Conservation (phyloP, 768 basidiomycete species). For the Daedaleopsis sinensis region DNA sequence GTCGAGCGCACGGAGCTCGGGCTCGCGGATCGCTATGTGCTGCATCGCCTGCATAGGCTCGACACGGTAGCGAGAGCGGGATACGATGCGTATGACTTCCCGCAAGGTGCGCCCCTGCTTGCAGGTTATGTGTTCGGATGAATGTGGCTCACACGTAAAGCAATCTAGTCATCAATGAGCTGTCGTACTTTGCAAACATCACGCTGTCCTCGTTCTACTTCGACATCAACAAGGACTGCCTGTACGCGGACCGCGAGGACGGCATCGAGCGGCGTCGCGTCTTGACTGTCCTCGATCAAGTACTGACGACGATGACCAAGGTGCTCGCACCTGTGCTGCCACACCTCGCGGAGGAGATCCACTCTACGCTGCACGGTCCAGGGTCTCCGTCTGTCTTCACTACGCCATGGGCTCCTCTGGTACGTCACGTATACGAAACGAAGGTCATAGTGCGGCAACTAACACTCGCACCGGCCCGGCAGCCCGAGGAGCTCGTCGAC, state of each 20-base stretch:
- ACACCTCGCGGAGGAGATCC: constrained; percentile 89
- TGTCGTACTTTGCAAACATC: constrained; percentile 79
- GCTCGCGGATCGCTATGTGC: constrained; percentile 82
- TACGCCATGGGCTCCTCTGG: constrained; percentile 69
- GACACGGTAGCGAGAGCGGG: constrained; percentile 68
- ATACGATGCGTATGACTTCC: constrained; percentile 79
- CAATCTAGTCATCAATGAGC: constrained; percentile 63
- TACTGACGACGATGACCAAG: constrained; percentile 65
- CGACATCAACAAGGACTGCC: constrained; percentile 85
- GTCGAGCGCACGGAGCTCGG: constrained; percentile 54
- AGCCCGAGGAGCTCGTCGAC: constrained; percentile 70
- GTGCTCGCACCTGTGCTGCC: constrained; percentile 87
- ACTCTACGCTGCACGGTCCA: constrained; percentile 39
- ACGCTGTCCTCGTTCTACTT: constrained; percentile 92
- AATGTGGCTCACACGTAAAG: background rate
- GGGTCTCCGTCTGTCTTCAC: constrained; percentile 67
- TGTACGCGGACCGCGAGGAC: constrained; percentile 70
- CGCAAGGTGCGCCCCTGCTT: constrained; percentile 58
- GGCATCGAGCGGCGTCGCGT: constrained; percentile 63
- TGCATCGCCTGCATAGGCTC: constrained; percentile 79
- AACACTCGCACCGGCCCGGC: background rate
- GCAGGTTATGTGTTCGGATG: background rate
- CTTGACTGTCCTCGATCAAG: constrained; percentile 73
- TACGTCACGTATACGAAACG: constrained; percentile 35
- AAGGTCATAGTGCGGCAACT: no score